Conservation (phyloP, 1,284 basidiomycete species). For the Jaminaea rosea region DNA sequence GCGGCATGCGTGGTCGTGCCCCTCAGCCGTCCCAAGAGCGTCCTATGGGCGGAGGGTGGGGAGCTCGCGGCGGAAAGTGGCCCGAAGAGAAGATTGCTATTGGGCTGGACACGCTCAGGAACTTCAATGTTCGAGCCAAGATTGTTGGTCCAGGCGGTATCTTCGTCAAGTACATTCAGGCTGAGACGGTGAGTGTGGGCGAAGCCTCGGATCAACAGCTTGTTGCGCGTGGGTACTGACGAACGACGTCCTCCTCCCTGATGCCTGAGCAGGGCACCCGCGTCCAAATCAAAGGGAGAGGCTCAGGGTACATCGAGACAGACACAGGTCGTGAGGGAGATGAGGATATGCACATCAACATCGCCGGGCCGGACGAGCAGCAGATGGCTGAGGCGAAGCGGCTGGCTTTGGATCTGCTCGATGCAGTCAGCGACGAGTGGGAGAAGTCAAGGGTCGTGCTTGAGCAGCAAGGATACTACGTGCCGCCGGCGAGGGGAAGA, state of each 20-base stretch:
- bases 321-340: slow-evolving; percentile 83
- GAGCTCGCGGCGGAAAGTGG: slow-evolving; percentile 23
- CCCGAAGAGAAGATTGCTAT: slow-evolving; percentile 54
- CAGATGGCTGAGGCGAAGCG: slow-evolving; percentile 30
- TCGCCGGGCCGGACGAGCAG: slow-evolving; percentile 33
- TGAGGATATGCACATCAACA: slow-evolving; percentile 68
- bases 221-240: too few species aligned
- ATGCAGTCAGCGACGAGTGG: slow-evolving; percentile 38
- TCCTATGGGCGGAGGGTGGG: not conserved
- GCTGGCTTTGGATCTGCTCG: slow-evolving; percentile 38
- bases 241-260: too few species aligned
- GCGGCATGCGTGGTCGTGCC: slow-evolving; percentile 5
- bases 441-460: slow-evolving; percentile 28
- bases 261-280: slow-evolving; percentile 92
- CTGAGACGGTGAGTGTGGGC: too few species aligned
- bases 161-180: slow-evolving; percentile 96
- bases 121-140: slow-evolving; percentile 95
- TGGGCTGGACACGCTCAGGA: slow-evolving; percentile 76
- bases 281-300: slow-evolving; percentile 94
- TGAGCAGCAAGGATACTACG: not conserved
- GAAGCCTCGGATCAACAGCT: too few species aligned
- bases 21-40: not conserved
- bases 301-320: slow-evolving; percentile 88
- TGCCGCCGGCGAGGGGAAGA: not conserved
- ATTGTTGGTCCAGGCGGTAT: slow-evolving; percentile 81